Base-by-base conservation (phyloP, 164 flowering plant species). In the Nymphaea thermarum region DNA sequence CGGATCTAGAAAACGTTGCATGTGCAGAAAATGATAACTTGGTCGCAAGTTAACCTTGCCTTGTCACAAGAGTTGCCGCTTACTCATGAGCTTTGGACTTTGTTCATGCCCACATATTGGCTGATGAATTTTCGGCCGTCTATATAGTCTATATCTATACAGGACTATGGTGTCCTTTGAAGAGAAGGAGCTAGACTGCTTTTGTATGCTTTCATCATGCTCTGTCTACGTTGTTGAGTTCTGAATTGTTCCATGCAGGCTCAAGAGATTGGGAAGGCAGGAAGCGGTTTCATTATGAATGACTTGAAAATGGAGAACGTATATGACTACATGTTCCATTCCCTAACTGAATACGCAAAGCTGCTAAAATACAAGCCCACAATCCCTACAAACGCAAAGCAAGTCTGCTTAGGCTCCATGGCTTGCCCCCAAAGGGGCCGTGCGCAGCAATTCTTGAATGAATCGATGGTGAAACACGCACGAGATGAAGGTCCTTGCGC, bases 301-400 rank as follows among this genome's bases (percentile, higher is more conserved):
- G 73, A 81, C 6, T 55, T 84, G 17, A 85, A 73, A 69, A 87
- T 87, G 89, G 82, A 82, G 1, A 75, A 76, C 68, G 82, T 87
- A 43, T 85, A 87, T 62, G 87, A 82, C 63, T 85, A 85, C 87
- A 82, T 85, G 87, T 81, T 81, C 71, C 84, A 85, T 75, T 67
- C 84, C 11, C 44, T 87, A n/a, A 80, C 65, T 6, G 87, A 81
- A 62, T 85, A 87, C 36, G 77, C 81, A 2, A 85, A 84, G 71
- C 82, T 87, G 43, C 64, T 82, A 73, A 87, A 62, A 10, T 87
- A 73, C 78, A 80, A 80, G 67, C 87, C 88, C 2, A 65, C 66
- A 0, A 66, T 73, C 3, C 85, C 91, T 25, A 57, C 63, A 17
- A 68, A 70, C 0, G 87, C 86, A 0, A 43, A 64, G 0, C 85